Evolutionary conservation across 2,329 filamentous ascomycete genomes (phyloP), one percentile per base, ranked within the genome.

Genomic region (Epichloe amarillans): DNA sequence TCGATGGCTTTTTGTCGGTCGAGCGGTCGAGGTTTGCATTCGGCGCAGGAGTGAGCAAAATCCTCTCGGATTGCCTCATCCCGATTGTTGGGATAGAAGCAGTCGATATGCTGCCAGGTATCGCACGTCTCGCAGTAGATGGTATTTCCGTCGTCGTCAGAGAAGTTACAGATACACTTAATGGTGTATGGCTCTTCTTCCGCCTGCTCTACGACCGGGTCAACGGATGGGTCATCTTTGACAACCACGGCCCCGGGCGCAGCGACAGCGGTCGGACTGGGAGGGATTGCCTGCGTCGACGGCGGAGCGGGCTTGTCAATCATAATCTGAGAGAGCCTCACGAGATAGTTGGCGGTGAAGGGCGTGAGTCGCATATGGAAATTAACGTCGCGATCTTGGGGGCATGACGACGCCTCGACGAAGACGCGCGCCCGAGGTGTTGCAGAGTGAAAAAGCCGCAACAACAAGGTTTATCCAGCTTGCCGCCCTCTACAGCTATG

Each of bases 101-200:
- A 98, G 65, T 89, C 84, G 61, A 95, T 95, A 69, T 98, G 93
- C 70, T 98, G 93, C 93, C 93, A 98, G 47, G 89, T 93, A 65
- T 95, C 87, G 75, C 93, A 98, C 53, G 77, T 80, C 66, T 97
- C 93, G 75, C 93, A 98, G 69, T 90, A 88, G 55, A 98, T 94
- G 53, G 93, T 98, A 69, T 88, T 91, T 69, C 93, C 93, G 74
- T 98, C 93, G 75, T 98, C 93, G 72, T 95, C 89, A 66, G 82
- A 74, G 69, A 86, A 96, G 66, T 83, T 83, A 72, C 93, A 98
- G 61, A 97, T 95, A 78, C 93, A 98, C 75, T 94, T 95, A 73
- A 97, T 96, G 53, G 88, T 94, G 68, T 94, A 95, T 17, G 85
- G 85, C 68, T 91, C 86, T 69, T 90, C 86, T 61, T 83, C 81